Conservation (phyloP, 1,284 basidiomycete species). For the Wallemia mellicola region DNA sequence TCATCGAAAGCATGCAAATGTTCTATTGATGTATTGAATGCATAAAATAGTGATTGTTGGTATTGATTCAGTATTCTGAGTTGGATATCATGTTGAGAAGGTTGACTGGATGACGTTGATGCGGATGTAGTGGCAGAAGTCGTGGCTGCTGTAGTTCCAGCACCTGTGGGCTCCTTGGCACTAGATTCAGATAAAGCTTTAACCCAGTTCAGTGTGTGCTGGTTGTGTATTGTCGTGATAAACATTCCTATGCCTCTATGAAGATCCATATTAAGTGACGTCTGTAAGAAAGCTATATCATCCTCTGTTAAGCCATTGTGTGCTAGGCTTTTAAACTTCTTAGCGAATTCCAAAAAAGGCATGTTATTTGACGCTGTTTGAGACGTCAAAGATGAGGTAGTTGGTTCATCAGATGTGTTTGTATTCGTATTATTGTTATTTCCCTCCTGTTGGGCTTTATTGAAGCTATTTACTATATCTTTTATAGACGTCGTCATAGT, state of each 20-base stretch:
- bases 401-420: too few species aligned
- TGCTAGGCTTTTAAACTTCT: background rate
- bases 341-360: background rate
- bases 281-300: background rate
- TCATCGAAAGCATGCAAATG: background rate
- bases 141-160: too few species aligned
- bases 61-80: background rate
- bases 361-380: background rate
- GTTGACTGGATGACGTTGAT: too few species aligned
- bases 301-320: background rate
- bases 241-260: background rate
- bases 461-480: too few species aligned
- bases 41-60: background rate
- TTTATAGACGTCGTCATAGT: too few species aligned
- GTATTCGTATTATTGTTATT: too few species aligned
- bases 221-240: background rate
- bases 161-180: too few species aligned
- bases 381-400: too few species aligned
- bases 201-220: background rate
- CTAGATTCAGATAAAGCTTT: too few species aligned
- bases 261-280: background rate
- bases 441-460: too few species aligned
- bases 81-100: background rate
- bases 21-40: background rate
- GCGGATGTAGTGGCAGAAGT: too few species aligned